Evolutionary conservation across 139 green algal species (phyloP), one percentile per base, ranked within the genome.

Genomic region (Yamagishiella unicocca): DNA sequence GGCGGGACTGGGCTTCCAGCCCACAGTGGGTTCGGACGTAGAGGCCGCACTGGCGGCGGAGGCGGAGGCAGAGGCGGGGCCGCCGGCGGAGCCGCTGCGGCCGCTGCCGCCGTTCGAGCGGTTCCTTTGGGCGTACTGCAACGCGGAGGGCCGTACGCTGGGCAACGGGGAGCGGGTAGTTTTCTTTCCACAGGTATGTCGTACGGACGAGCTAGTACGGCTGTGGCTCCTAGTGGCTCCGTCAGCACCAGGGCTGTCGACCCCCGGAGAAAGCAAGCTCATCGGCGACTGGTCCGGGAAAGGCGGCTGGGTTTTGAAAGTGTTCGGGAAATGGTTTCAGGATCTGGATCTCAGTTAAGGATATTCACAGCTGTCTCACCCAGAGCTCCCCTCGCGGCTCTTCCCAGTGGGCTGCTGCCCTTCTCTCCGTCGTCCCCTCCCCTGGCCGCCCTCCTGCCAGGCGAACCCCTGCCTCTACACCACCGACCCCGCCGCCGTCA

Each of bases 101-200:
- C 79, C 79, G 58, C 61, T 75, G n/a, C 79, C 79, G 2, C 0
- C 29, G 4, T 75, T 75, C 3, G 79, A 85, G 61, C 61, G 61
- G 22, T 85, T 85, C 58, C 61, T 85, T 27, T 85, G 79, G 79
- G 79, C 79, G 1, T 85, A 85, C 61, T 75, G 61, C 21, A 29
- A 75, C 17, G 79, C 61, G 27, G 61, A 75, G 61, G 42, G 40
- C 9, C 61, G 29, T 25, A 33, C 29, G 0, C 9, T 75, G 38
- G 61, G 38, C 29, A 64, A 75, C 40, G 79, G 79, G 8, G 40
- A 85, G 79, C 79, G 61, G 9, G 8, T 75, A 29, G 79, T 85
- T 14, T 85, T 85, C 58, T 66, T 85, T 35, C 40, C 79, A n/a
- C 79, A 85, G 79, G 79, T 85, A 31, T 3, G 14, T n/a, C n/a